Percentiles rank a stretch among this genome's conserved stretches.
Evolutionary conservation across 2,329 filamentous ascomycete species (phyloP).

Genomic region (Blastomyces parvus): DNA sequence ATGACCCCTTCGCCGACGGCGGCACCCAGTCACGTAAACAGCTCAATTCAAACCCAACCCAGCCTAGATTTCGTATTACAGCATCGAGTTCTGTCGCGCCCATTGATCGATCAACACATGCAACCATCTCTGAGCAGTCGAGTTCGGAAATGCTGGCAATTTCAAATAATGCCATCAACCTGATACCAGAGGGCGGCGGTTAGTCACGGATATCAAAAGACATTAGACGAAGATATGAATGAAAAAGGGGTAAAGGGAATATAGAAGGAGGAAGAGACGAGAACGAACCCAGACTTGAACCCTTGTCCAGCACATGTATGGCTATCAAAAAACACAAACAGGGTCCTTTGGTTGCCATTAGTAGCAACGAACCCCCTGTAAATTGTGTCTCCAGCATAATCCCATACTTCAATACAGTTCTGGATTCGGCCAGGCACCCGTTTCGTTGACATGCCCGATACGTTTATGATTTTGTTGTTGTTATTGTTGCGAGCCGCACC

Average conservation of each 20-base stretch:
- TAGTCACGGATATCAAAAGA: slow-evolving; percentile 18
- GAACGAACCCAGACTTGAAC: slow-evolving; percentile 73
- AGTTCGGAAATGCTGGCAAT: slow-evolving; percentile 64
- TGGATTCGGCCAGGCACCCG: slow-evolving; percentile 23
- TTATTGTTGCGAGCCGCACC: slow-evolving; percentile 48
- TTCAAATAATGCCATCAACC: slow-evolving; percentile 83
- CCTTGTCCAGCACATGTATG: slow-evolving; percentile 58
- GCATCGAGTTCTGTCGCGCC: slow-evolving; percentile 53
- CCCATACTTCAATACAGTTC: slow-evolving; percentile 42
- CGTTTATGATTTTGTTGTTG: slow-evolving; percentile 20
- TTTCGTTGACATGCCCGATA: slow-evolving; percentile 15
- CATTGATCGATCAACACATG: slow-evolving; percentile 67
- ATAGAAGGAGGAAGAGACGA: slow-evolving; percentile 2
- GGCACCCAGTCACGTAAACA: slow-evolving; percentile 65
- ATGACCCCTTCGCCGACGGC: slow-evolving; percentile 45
- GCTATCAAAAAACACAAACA: slow-evolving; percentile 83
- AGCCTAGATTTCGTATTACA: slow-evolving; percentile 73
- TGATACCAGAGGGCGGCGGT: slow-evolving; percentile 29
- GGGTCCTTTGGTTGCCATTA: slow-evolving; percentile 57
- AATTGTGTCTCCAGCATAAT: slow-evolving; percentile 72
- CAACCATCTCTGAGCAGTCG: slow-evolving; percentile 65
- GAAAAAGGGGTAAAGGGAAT: neutral
- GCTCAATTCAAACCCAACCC: slow-evolving; percentile 81
- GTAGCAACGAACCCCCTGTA: slow-evolving; percentile 79
- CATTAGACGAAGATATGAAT: too few species aligned